phyloP scores from a whole-genome alignment of 768 basidiomycete species.

The Boletus reticulatus region DNA sequence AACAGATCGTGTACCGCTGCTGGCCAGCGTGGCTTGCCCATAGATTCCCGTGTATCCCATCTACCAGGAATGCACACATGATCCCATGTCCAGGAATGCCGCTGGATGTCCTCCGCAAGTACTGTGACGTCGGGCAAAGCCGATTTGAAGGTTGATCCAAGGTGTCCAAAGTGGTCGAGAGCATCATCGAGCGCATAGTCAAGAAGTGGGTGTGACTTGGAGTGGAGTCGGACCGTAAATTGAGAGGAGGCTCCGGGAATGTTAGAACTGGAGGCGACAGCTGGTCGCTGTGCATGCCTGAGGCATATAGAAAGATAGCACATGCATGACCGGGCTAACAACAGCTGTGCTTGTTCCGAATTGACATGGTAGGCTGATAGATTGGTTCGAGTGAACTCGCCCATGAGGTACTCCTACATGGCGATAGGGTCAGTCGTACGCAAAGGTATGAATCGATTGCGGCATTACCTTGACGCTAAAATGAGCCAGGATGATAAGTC shows the following conservation, averaged over 20 bases:
- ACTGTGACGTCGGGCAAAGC: not conserved
- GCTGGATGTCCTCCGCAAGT: not conserved
- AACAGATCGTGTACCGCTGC: not conserved
- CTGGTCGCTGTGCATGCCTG: not conserved
- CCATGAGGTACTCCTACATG: not conserved
- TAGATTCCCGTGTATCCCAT: too few species aligned
- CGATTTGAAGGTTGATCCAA: not conserved
- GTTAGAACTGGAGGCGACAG: not conserved
- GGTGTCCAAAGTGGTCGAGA: not conserved
- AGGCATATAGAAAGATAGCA: slow-evolving; percentile 5
- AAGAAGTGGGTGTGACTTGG: not conserved
- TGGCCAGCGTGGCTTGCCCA: not conserved
- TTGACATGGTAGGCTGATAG: not conserved
- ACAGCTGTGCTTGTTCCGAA: not conserved
- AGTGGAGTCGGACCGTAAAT: not conserved
- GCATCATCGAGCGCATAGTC: not conserved
- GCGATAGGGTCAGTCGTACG: not conserved
- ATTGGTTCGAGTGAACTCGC: not conserved
- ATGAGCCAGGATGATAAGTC: not conserved
- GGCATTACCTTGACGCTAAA: not conserved
- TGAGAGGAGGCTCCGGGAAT: not conserved
- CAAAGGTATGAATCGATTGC: not conserved
- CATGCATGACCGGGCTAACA: not conserved
- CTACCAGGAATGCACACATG: not conserved
- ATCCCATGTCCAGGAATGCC: not conserved